A percentile compares a stretch with the other conserved stretches of the same genome.
phyloP scores from a whole-genome alignment of 768 basidiomycete species.

The Mrakia hoshinonis region DNA sequence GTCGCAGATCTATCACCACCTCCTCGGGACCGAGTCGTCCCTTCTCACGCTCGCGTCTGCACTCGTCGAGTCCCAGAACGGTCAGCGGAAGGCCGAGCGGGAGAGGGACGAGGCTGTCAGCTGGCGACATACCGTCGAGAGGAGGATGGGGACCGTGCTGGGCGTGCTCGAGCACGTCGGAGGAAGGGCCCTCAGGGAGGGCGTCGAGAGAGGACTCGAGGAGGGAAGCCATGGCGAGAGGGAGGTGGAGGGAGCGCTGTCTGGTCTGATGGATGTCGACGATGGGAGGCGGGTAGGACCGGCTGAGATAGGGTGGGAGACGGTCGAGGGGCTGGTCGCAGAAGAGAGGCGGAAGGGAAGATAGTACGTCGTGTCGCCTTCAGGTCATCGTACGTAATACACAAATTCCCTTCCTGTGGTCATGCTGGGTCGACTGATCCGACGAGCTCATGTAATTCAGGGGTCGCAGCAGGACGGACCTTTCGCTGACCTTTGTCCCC shows the following conservation, averaged over 20 bases:
- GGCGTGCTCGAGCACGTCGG: slow-evolving; percentile 5
- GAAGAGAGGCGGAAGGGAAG: background rate
- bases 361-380: background rate
- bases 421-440: too few species aligned
- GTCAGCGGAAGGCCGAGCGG: background rate
- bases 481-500: too few species aligned
- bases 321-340: background rate
- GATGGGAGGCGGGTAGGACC: background rate
- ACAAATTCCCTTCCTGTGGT: too few species aligned
- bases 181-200: background rate
- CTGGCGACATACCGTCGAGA: background rate
- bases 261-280: background rate
- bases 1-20: slow-evolving; percentile 10
- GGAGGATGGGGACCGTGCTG: background rate
- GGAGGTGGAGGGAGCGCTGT: slow-evolving; percentile 6
- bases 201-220: background rate
- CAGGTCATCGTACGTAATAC: too few species aligned
- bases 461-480: too few species aligned
- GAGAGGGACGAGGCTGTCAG: slow-evolving; percentile 5
- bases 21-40: background rate
- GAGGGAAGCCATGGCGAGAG: background rate
- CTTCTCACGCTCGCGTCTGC: background rate
- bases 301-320: background rate
- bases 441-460: too few species aligned
- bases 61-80: background rate